phyloP scores from a whole-genome alignment of 257 asterid genomes.

The Solanum medicagineum region DNA sequence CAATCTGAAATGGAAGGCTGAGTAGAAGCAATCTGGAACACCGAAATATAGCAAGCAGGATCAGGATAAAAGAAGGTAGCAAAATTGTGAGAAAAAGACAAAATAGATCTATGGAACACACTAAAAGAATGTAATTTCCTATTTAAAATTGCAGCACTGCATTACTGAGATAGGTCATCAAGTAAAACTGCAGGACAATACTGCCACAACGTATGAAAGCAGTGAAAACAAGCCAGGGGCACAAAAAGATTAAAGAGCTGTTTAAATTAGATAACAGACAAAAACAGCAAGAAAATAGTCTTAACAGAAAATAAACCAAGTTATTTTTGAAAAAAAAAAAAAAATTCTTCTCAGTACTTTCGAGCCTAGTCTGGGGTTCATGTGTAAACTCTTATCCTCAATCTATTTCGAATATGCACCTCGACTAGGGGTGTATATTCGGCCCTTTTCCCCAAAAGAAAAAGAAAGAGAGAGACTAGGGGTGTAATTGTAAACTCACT shows the following conservation, averaged over 20 bases:
- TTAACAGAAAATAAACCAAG: neutral
- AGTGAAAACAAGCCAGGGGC: neutral
- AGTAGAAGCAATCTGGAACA: conserved; percentile 29
- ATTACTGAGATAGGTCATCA: neutral
- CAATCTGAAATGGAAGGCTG: conserved; percentile 33
- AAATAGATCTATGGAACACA: neutral
- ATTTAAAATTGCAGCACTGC: neutral
- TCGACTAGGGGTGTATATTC: too few relatives aligned
- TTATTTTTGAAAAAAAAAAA: neutral
- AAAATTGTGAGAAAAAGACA: neutral
- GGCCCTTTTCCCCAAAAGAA: too few relatives aligned
- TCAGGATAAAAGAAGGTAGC: neutral
- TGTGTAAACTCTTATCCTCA: neutral
- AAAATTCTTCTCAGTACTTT: neutral
- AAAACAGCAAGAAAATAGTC: neutral
- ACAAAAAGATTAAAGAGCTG: neutral
- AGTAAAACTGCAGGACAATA: neutral
- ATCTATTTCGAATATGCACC: too few relatives aligned
- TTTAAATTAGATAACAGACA: neutral
- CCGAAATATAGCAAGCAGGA: neutral
- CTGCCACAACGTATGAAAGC: neutral
- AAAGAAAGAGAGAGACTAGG: too few relatives aligned
- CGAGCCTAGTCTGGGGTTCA: neutral
- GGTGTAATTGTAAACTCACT: too few relatives aligned
- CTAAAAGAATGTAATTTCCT: neutral